These are phyloP conservation scores for Tremella fuciformis DNA, from an alignment of 768 basidiomycete species.

Conservation along the genomic window DNA sequence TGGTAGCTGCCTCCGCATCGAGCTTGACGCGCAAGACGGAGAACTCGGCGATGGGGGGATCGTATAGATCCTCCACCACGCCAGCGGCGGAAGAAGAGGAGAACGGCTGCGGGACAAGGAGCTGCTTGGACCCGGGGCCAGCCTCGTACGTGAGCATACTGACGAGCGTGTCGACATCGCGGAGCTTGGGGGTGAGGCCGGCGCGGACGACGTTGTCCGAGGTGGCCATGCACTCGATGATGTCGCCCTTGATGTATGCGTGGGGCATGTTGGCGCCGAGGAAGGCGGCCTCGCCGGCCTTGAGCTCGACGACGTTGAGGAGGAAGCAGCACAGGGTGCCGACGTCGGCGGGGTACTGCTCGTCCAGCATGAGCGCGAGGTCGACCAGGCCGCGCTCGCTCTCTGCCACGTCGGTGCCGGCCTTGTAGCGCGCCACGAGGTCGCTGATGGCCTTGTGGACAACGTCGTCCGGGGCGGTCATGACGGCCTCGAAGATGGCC, in stretches of 20 bases:
- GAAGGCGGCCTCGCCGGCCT: conserved; percentile 86
- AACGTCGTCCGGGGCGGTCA: conserved; percentile 62
- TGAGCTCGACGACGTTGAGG: conserved; percentile 76
- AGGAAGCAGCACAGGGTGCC: conserved; percentile 89
- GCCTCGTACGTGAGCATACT: conserved; percentile 80
- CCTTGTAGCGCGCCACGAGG: conserved; percentile 65
- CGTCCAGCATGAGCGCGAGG: conserved; percentile 59
- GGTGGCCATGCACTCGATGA: conserved; percentile 73
- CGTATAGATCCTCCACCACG: conserved; percentile 59
- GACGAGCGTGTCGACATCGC: conserved; percentile 88
- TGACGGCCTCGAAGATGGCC: conserved; percentile 74
- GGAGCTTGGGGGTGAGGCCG: conserved; percentile 91
- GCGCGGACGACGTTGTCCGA: conserved; percentile 95
- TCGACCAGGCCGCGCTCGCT: conserved; percentile 51
- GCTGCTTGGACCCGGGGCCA: conserved; percentile 65
- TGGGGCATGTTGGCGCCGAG: conserved; percentile 95
- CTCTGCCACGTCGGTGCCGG: conserved; percentile 53
- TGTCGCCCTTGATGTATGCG: conserved; percentile 92
- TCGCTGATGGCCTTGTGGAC: conserved; percentile 60
- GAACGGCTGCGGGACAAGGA: conserved; percentile 64
- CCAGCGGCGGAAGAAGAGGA: conserved; percentile 42
- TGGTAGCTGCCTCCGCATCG: conserved; percentile 55
- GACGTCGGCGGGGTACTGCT: conserved; percentile 85
- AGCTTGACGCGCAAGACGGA: conserved; percentile 70
- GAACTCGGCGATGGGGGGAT: conserved; percentile 93